These are phyloP conservation scores for Carex parvula DNA, from an alignment of 176 grass and related monocot species.

Conservation along the genomic window DNA sequence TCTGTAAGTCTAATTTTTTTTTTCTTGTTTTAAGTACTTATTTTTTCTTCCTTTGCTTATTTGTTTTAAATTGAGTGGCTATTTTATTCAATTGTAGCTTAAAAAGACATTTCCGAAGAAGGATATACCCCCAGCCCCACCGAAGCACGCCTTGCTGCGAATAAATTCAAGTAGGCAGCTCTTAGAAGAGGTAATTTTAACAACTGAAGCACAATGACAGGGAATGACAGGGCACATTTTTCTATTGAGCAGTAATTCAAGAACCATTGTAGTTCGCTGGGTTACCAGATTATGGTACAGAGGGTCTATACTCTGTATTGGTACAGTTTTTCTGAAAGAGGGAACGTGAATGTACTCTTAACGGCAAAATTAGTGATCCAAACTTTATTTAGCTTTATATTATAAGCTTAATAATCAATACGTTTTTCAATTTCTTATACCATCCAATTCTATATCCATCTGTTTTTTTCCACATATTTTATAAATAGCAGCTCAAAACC, in stretches of 20 bases:
- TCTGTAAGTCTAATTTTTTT: constrained; percentile 56
- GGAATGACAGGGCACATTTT: neutral
- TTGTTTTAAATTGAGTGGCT: constrained; percentile 1
- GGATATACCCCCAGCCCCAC: constrained; percentile 60
- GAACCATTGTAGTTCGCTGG: neutral
- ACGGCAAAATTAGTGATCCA: too few relatives aligned
- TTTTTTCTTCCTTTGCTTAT: constrained; percentile 21
- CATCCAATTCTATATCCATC: too few relatives aligned
- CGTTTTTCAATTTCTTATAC: too few relatives aligned
- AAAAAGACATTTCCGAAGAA: constrained; percentile 73
- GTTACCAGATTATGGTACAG: too few relatives aligned
- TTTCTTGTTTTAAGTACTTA: neutral
- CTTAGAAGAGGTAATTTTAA: constrained; percentile 80
- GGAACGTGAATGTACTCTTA: too few relatives aligned
- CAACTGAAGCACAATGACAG: neutral
- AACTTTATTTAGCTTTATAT: too few relatives aligned
- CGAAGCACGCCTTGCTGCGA: constrained; percentile 81
- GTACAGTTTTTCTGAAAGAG: too few relatives aligned
- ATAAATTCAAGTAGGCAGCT: constrained; percentile 89
- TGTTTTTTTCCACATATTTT: too few relatives aligned
- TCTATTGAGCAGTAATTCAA: neutral
- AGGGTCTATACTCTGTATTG: too few relatives aligned
- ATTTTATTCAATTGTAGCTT: constrained; percentile 46
- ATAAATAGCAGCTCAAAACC: too few relatives aligned
- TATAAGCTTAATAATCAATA: too few relatives aligned